Percentiles rank a stretch among this genome's conserved stretches.
These are phyloP conservation scores for Aspergillus niger DNA, from an alignment of 2,329 filamentous ascomycete genomes.

Conservation along the genomic window DNA sequence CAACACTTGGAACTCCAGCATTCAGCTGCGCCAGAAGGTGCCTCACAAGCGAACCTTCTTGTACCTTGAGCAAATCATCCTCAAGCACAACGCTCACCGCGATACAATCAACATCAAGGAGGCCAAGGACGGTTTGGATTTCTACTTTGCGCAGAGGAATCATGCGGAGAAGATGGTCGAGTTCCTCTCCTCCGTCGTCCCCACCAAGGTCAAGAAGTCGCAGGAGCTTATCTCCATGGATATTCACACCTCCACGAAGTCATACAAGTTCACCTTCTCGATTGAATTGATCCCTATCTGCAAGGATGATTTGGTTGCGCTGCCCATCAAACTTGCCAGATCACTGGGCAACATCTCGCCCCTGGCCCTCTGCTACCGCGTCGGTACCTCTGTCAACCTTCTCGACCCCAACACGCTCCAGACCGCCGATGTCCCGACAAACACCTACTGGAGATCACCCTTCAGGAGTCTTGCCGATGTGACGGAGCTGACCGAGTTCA, in stretches of 20 bases:
- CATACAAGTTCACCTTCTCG: constrained; percentile 93
- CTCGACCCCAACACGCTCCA: constrained; percentile 90
- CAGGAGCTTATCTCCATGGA: constrained; percentile 93
- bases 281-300: constrained; percentile 90
- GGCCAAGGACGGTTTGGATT: constrained; percentile 92
- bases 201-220: constrained; percentile 78
- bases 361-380: constrained; percentile 78
- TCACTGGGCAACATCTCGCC: constrained; percentile 85
- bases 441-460: constrained; percentile 87
- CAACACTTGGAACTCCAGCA: constrained; percentile 90
- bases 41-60: constrained; percentile 87
- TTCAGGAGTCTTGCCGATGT: constrained; percentile 83
- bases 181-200: constrained; percentile 79
- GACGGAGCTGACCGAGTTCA: constrained; percentile 83
- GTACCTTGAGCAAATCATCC: constrained; percentile 87
- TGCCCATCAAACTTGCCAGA: constrained; percentile 87
- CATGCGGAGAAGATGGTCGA: constrained; percentile 91
- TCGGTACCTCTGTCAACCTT: constrained; percentile 87
- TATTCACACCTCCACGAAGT: constrained; percentile 83
- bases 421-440: constrained; percentile 78
- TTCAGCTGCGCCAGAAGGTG: constrained; percentile 96
- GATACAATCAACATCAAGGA: constrained; percentile 99
- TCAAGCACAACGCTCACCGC: constrained; percentile 88
- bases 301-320: constrained; percentile 93
- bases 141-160: constrained; percentile 87